These are phyloP conservation scores for Backusella tuberculispora DNA, from an alignment of 192 early-diverging fungal species.

Conservation along the genomic window DNA sequence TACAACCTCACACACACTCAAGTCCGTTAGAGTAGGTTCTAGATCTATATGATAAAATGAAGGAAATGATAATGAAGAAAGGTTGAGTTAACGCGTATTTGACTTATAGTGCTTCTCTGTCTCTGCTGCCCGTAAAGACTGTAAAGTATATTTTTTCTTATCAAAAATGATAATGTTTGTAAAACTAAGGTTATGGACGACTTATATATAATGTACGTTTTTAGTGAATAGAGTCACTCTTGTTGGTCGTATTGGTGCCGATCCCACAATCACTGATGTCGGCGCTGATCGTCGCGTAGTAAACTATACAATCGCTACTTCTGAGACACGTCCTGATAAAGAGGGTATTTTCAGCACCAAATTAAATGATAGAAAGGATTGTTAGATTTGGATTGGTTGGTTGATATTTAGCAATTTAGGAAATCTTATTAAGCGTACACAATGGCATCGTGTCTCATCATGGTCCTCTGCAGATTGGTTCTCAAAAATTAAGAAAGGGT, in stretches of 20 bases:
- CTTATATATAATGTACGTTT: background rate
- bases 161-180: background rate
- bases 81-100: background rate
- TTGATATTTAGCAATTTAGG: slow-evolving; percentile 37
- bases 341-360: slow-evolving; percentile 42
- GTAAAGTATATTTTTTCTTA: slow-evolving; percentile 8
- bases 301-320: slow-evolving; percentile 68
- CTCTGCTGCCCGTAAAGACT: slow-evolving; percentile 18
- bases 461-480: slow-evolving; percentile 46
- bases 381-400: background rate
- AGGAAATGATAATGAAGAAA: background rate
- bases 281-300: slow-evolving; percentile 51
- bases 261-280: slow-evolving; percentile 52
- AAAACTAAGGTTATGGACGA: background rate
- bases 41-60: background rate
- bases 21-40: slow-evolving; percentile 27
- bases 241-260: slow-evolving; percentile 65
- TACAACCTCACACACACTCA: background rate
- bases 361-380: background rate
- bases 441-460: slow-evolving; percentile 66
- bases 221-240: slow-evolving; percentile 71
- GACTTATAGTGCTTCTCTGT: slow-evolving; percentile 33
- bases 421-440: slow-evolving; percentile 67
- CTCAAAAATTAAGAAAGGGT: slow-evolving; percentile 60
- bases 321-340: slow-evolving; percentile 61